Conservation (phyloP, 2,329 filamentous ascomycete species). For the Colletotrichum sansevieriae region DNA sequence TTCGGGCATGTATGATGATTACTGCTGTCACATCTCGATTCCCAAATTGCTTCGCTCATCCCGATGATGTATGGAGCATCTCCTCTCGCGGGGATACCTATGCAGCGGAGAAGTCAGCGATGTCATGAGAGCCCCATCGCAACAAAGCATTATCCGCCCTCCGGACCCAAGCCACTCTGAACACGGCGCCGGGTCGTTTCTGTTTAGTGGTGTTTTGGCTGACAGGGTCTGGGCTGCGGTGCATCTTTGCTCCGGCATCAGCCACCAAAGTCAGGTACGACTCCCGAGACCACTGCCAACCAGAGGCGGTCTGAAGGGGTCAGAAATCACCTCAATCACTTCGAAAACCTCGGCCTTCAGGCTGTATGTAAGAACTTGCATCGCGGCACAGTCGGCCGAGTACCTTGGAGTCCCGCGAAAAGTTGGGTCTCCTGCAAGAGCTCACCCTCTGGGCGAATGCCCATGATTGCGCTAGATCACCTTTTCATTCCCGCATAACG, state of each 20-base stretch:
- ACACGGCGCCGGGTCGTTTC: neutral
- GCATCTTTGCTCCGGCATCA: neutral
- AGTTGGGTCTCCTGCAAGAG: neutral
- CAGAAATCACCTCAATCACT: conserved; percentile 23
- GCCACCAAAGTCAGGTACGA: neutral
- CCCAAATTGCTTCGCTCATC: conserved; percentile 17
- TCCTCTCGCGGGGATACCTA: conserved; percentile 2
- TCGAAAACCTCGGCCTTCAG: conserved; percentile 16
- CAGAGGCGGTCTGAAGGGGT: neutral
- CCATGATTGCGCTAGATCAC: neutral
- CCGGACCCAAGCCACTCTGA: conserved; percentile 18
- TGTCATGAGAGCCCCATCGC: neutral
- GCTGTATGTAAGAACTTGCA: neutral
- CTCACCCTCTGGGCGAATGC: neutral
- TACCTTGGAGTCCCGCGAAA: neutral
- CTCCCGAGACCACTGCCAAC: neutral
- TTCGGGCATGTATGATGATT: conserved; percentile 14
- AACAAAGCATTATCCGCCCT: conserved; percentile 1
- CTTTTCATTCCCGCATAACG: neutral
- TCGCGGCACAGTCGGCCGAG: conserved; percentile 20
- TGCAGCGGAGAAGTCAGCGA: neutral
- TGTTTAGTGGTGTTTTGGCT: conserved; percentile 14
- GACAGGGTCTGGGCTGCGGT: conserved; percentile 1
- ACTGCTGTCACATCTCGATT: conserved; percentile 22
- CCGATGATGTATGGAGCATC: conserved; percentile 1